Percentiles rank a stretch among this genome's conserved stretches.
Evolutionary conservation across 805 yeast genomes (phyloP).

Genomic region (Wickerhamomyces pijperi): DNA sequence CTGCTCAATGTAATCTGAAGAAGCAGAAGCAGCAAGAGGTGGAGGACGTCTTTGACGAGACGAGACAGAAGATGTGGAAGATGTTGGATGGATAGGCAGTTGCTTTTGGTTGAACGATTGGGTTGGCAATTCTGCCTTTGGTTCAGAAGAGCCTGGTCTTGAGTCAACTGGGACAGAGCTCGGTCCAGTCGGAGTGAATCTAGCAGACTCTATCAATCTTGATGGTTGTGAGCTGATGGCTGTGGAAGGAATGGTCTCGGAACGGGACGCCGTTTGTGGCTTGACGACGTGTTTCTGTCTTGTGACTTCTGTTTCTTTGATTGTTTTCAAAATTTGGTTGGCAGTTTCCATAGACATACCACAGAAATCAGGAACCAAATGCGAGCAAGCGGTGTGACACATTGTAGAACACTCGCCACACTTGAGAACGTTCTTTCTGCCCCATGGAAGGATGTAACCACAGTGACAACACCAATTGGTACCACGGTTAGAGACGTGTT

Average conservation of each 20-base stretch:
- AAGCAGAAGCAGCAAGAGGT: slow-evolving; percentile 2
- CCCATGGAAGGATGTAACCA: slow-evolving; percentile 94
- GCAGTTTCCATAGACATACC: slow-evolving; percentile 99
- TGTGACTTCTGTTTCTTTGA: slow-evolving; percentile 54
- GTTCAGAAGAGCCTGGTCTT: not conserved
- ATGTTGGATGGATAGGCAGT: slow-evolving; percentile 5
- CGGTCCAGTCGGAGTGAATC: not conserved
- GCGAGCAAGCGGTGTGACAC: slow-evolving; percentile 90
- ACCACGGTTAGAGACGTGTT: slow-evolving; percentile 82
- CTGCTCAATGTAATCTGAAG: too few relatives aligned
- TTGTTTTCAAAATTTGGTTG: slow-evolving; percentile 74
- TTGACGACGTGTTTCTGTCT: slow-evolving; percentile 15
- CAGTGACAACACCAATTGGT: slow-evolving; percentile 99
- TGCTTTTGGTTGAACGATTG: slow-evolving; percentile 9
- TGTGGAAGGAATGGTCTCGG: slow-evolving; percentile 7
- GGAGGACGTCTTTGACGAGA: slow-evolving; percentile 17
- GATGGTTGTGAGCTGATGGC: slow-evolving; percentile 4
- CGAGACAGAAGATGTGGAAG: slow-evolving; percentile 6
- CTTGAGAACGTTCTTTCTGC: slow-evolving; percentile 82
- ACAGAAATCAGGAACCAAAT: slow-evolving; percentile 94
- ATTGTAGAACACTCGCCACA: slow-evolving; percentile 90
- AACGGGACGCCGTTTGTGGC: slow-evolving; percentile 9
- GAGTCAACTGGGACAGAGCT: not conserved
- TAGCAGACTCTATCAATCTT: not conserved
- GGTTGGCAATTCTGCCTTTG: slow-evolving; percentile 7